Percentiles rank a stretch among this genome's conserved stretches.
Conservation (phyloP, 2,329 filamentous ascomycete species). For the Ciborinia camelliae region DNA sequence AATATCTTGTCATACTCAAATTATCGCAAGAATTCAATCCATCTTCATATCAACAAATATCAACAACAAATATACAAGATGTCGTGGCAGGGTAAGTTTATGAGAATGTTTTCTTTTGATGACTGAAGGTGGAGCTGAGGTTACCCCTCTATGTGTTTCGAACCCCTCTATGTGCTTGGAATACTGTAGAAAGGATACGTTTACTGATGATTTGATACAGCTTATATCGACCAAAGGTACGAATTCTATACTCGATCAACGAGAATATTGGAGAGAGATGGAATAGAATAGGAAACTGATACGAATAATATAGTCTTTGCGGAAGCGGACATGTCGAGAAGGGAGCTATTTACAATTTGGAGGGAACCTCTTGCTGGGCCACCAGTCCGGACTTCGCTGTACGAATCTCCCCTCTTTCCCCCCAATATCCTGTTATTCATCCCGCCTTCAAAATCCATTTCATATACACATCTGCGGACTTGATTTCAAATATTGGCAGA, state of each 20-base stretch:
- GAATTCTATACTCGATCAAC: conserved; percentile 22
- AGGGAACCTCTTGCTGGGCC: conserved; percentile 80
- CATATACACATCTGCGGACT: background rate
- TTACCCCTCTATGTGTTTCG: conserved; percentile 20
- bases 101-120: background rate
- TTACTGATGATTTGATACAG: conserved; percentile 38
- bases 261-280: background rate
- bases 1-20: background rate
- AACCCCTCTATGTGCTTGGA: conserved; percentile 8
- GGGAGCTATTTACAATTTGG: conserved; percentile 77
- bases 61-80: conserved; percentile 50
- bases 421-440: background rate
- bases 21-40: background rate
- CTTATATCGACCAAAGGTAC: conserved; percentile 62
- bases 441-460: background rate
- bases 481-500: background rate
- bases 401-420: conserved; percentile 20
- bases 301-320: conserved; percentile 61
- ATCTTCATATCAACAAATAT: background rate
- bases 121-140: background rate
- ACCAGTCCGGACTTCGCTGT: conserved; percentile 59
- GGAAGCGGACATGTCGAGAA: conserved; percentile 76
- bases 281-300: conserved; percentile 27
- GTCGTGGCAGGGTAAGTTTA: conserved; percentile 69
- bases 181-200: conserved; percentile 14